phyloP scores from a whole-genome alignment of 2,329 filamentous ascomycete species.

The Xylariales sp. region DNA sequence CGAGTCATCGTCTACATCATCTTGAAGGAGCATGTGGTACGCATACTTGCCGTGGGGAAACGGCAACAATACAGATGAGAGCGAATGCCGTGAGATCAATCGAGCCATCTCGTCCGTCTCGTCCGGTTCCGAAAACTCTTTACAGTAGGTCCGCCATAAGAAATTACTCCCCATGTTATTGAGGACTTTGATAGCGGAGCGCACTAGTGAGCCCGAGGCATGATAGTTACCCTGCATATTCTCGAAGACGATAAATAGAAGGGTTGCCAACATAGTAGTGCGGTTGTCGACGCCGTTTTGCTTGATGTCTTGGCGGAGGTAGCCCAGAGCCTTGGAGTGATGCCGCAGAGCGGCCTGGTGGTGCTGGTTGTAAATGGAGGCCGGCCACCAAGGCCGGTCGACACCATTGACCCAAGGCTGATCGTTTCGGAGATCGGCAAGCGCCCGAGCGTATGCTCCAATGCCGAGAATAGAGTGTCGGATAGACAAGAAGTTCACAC shows the following conservation, averaged over 20 bases:
- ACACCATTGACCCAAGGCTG: constrained; percentile 6
- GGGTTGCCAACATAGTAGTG: constrained; percentile 18
- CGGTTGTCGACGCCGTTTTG: constrained; percentile 15
- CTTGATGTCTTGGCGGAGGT: constrained; percentile 16
- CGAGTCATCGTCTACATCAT: constrained; percentile 8
- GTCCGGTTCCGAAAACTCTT: constrained; percentile 6
- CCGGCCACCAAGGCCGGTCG: constrained; percentile 16
- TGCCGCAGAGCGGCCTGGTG: constrained; percentile 20
- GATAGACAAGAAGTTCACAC: constrained; percentile 16
- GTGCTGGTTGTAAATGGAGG: constrained; percentile 15
- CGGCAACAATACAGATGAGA: constrained; percentile 15
- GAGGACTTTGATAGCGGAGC: constrained; percentile 20
- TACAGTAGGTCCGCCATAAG: neutral
- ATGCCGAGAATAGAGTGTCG: constrained; percentile 21
- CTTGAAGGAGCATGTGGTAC: constrained; percentile 19
- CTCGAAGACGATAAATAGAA: constrained; percentile 23
- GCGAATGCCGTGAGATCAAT: constrained; percentile 19
- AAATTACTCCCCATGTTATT: constrained; percentile 12
- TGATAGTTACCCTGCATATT: constrained; percentile 25
- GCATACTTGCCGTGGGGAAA: constrained; percentile 20
- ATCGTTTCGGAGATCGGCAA: constrained; percentile 17
- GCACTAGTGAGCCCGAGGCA: constrained; percentile 18
- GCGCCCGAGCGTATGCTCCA: constrained; percentile 19
- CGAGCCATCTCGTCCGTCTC: constrained; percentile 21
- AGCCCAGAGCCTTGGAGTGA: constrained; percentile 18